Base-by-base conservation (phyloP, 2,329 filamentous ascomycete genomes). In the Colletotrichum sidae region DNA sequence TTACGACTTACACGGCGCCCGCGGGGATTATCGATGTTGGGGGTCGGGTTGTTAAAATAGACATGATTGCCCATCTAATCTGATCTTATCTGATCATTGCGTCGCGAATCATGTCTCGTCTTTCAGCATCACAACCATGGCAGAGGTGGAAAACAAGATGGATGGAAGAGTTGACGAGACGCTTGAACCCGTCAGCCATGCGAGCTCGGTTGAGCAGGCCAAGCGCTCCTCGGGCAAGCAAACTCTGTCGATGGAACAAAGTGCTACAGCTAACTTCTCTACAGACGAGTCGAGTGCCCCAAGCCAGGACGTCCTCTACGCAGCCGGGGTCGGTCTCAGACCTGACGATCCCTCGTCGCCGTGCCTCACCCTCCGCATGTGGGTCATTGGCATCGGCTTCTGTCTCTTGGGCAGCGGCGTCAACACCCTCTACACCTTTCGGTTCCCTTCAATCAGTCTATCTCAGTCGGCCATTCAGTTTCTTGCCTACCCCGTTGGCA, bases 401-500 rank as follows among this genome's bases (percentile, higher is more conserved):
- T 78, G 77, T 11, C 75, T 78, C 2, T 12, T 79, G 2, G 75
- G 77, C 8, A 78, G 75, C 4, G 77, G 67, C 6, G 72, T 74
- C n/a, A 82, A 81, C 61, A 80, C 79, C 25, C 71, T 81, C 17
- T 79, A 81, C 57, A 79, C 76, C 0, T 75, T 82, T n/a, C 68
- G 74, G 0, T 74, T 76, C 35, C 74, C 75, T 2, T 74, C 74
- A 5, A 71, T 77, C 55, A 74, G 70, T 13, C 68, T 77, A 2
- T 76, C 74, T 0, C 74, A 76, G 58, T 76, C 74, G 2, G 75
- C 74, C 0, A 76, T 77, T 12, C 81, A 83, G 59, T 74, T 83
- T 42, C 65, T 82, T 6, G 78, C 81, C 0, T 83, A 80, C 58
- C 81, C 81, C 0, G 61, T 83, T 2, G 81, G 81, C 3, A 77